These are phyloP conservation scores for Udeniomyces megalosporus DNA, from an alignment of 768 basidiomycete genomes.

Conservation along the genomic window DNA sequence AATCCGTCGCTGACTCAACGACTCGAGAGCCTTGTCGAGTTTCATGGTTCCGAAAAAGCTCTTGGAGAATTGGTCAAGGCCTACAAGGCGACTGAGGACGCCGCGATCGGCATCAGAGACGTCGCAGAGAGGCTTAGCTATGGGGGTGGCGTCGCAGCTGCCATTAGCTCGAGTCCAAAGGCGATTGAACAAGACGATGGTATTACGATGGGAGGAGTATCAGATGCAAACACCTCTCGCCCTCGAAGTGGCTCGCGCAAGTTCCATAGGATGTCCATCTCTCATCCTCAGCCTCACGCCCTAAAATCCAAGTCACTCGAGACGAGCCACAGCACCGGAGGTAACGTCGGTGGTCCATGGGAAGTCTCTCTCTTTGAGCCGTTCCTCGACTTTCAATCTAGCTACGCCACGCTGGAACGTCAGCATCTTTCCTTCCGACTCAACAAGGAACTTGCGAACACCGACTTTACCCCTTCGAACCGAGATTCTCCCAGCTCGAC, in stretches of 20 bases:
- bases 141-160: conserved; percentile 21
- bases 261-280: too few relatives aligned
- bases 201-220: background rate
- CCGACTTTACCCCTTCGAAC: background rate
- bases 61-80: conserved; percentile 54
- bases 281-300: conserved; percentile 15
- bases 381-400: conserved; percentile 75
- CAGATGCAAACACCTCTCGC: background rate
- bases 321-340: conserved; percentile 14
- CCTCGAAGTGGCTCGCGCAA: conserved; percentile 12
- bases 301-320: conserved; percentile 23
- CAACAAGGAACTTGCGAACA: background rate
- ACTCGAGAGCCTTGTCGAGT: conserved; percentile 50
- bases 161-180: conserved; percentile 1
- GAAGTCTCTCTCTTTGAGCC: conserved; percentile 85
- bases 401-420: conserved; percentile 64
- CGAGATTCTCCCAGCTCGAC: background rate
- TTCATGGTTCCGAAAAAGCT: conserved; percentile 42
- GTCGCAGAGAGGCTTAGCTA: conserved; percentile 46
- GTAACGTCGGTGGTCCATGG: conserved; percentile 37
- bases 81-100: conserved; percentile 65
- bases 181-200: too few relatives aligned
- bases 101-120: conserved; percentile 48
- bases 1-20: conserved; percentile 69
- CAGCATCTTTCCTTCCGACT: conserved; percentile 38